Evolutionary conservation across 495 filamentous ascomycete species (phyloP), one percentile per base, ranked within the genome.

Genomic region (Glonium stellatum): DNA sequence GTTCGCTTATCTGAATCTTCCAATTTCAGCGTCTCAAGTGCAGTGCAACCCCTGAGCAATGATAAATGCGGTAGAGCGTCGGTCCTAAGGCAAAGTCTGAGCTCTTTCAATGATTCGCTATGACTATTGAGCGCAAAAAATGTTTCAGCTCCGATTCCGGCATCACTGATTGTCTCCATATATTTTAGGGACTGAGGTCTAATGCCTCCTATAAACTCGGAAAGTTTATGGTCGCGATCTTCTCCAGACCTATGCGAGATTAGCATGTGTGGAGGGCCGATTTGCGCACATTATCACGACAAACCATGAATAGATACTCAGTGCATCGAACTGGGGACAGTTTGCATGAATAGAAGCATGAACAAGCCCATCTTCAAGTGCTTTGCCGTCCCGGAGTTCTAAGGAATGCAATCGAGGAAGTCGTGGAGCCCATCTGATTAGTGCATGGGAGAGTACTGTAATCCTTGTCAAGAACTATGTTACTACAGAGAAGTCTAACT

Each of bases 101-200:
- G 73, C 18, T 73, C 72, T 49, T 72, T 79, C 21, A 92, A 71
- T 10, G 85, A 83, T 13, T 72, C 54, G 3, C 77, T 65, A 65
- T 90, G 87, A 21, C 67, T 64, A 50, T 75, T 78, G n/a, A 92
- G 60, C 3, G 83, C 81, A 44, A 76, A 69, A 44, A 87, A 80
- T 5, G 81, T 81, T 47, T 83, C 75, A 4, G 72, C 65, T 5
- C 77, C 79, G 37, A 87, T 74, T 4, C 73, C 69, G 37, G 78
- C 77, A 21, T 70, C 65, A 61, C 80, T 79, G 44, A 83, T 72
- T 21, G 84, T 74, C 50, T 82, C 76, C 62, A 91, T 84, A 10
- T 76, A 78, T 54, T 76, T 76, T 0, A 92, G 70, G 5, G 79
- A 81, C 57, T 89, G 78, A 0, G 79, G 77, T 8, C 65, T 76